Base-by-base conservation (phyloP, 1,139 yeast genomes). In the Ogataea hybrid region DNA sequence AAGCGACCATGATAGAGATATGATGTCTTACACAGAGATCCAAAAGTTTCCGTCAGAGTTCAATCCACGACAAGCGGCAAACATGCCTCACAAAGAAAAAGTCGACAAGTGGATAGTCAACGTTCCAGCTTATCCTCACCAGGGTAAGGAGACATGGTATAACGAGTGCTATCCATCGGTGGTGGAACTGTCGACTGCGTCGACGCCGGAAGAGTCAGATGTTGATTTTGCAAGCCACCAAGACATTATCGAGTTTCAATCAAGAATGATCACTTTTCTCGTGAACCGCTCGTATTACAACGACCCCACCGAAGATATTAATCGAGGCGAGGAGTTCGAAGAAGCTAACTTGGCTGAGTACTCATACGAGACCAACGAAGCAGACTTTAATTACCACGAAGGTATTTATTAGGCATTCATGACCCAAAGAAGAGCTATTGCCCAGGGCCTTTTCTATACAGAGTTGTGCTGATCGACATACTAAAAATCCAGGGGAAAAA, bases 81-180 rank as follows among this genome's bases (percentile, higher is more conserved):
- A 75, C 56, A 82, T 83, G 87, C 69, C 76, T 1, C 73, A 70
- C 41, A 65, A 61, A 35, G 90, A 83, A 51, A 83, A 83, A 54
- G 84, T 84, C 0, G 66, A 67, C 32, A 64, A 60, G 6, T 84
- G 92, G 94, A 70, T 84, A 27, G 62, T 65, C 5, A 65, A 68
- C 15, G 70, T 82, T 3, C 89, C 89, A 1, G 60, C 71, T 22
- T 63, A 56, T 25, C 58, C 59, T 0, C 25, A 54, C 2, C 52
- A 54, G 16, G 54, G 30, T 16, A 25, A 57, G 30, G 63, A 59
- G 4, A 38, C 58, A 3, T 64, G 69, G 69, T 50, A 46, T 15
- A 59, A 53, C 39, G 62, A 69, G 12, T 76, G 82, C 47, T 78
- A 68, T 46, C 74, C 81, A 0, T 80, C 74, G 0, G 63, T 63